Percentiles rank a stretch among this genome's conserved stretches.
Conservation (phyloP, 2,329 filamentous ascomycete species). For the Colletotrichum karsti region DNA sequence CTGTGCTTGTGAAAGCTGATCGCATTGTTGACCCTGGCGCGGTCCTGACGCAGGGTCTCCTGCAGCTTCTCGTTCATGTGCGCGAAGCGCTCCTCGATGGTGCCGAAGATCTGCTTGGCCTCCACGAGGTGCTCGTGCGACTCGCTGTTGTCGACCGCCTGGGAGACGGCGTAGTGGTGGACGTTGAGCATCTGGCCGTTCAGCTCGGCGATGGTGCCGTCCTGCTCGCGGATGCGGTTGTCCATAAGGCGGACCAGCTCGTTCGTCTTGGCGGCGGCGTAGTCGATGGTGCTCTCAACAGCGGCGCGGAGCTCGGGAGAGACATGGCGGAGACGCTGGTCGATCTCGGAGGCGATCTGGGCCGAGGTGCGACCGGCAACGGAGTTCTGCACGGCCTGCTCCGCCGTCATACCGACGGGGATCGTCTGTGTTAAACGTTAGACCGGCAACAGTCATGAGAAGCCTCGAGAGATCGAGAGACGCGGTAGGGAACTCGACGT, state of each 20-base stretch:
- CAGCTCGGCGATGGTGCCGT: not conserved
- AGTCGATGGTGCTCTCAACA: not conserved
- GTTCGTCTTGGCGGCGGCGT: not conserved
- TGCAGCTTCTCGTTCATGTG: too few species aligned
- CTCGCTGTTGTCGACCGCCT: not conserved
- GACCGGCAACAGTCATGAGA: too few species aligned
- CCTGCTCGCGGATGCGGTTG: not conserved
- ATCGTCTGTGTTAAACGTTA: not conserved
- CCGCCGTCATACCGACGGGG: not conserved
- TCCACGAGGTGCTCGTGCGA: not conserved
- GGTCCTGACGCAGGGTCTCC: too few species aligned
- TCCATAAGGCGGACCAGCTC: not conserved
- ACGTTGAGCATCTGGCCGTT: not conserved
- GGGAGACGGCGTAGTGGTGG: not conserved
- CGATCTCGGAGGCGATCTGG: not conserved
- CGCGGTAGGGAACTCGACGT: too few species aligned
- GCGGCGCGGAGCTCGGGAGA: not conserved
- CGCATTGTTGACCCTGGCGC: too few species aligned
- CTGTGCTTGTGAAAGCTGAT: too few species aligned
- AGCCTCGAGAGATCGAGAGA: too few species aligned
- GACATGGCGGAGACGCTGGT: too few species aligned
- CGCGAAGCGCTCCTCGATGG: too few species aligned
- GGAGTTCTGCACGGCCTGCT: not conserved
- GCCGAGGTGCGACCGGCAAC: not conserved
- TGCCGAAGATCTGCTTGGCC: too few species aligned